Conservation (phyloP, 805 yeast genomes). For the Cyberlindnera meyerae region DNA sequence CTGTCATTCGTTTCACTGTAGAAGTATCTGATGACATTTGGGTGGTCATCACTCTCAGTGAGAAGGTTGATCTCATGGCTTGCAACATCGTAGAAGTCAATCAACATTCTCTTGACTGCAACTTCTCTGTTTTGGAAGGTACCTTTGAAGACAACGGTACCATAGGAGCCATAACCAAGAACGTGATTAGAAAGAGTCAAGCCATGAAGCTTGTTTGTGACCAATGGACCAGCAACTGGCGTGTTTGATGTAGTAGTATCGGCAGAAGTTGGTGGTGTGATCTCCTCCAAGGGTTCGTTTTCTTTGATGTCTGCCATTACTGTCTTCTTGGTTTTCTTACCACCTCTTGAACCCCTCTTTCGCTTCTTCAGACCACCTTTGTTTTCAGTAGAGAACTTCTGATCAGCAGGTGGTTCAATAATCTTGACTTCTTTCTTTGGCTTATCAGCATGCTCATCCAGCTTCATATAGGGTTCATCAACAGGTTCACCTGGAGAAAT, state of each 20-base stretch:
- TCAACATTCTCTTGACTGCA: constrained; percentile 89
- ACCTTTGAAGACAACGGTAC: constrained; percentile 91
- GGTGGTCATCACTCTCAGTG: constrained; percentile 95
- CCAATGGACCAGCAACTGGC: constrained; percentile 3
- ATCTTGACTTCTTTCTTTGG: constrained; percentile 25
- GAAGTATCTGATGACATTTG: constrained; percentile 88
- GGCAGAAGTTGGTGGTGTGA: neutral
- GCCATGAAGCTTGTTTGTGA: constrained; percentile 31
- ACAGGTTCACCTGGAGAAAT: too few species aligned
- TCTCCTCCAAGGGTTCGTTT: neutral
- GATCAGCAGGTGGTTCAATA: constrained; percentile 25
- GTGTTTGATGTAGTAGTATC: neutral
- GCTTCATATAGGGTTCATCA: too few species aligned
- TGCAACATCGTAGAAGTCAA: constrained; percentile 92
- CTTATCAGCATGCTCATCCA: neutral
- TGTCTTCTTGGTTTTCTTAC: constrained; percentile 47
- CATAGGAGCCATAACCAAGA: constrained; percentile 95
- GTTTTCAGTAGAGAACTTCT: constrained; percentile 14
- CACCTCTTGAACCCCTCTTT: constrained; percentile 85
- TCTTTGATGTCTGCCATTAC: constrained; percentile 6
- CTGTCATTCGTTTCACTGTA: constrained; percentile 89
- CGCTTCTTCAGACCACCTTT: constrained; percentile 47
- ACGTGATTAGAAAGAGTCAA: constrained; percentile 64
- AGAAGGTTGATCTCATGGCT: constrained; percentile 82
- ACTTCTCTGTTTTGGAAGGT: constrained; percentile 89